phyloP scores from a whole-genome alignment of 2,329 filamentous ascomycete genomes.

The Penicillium sp. region DNA sequence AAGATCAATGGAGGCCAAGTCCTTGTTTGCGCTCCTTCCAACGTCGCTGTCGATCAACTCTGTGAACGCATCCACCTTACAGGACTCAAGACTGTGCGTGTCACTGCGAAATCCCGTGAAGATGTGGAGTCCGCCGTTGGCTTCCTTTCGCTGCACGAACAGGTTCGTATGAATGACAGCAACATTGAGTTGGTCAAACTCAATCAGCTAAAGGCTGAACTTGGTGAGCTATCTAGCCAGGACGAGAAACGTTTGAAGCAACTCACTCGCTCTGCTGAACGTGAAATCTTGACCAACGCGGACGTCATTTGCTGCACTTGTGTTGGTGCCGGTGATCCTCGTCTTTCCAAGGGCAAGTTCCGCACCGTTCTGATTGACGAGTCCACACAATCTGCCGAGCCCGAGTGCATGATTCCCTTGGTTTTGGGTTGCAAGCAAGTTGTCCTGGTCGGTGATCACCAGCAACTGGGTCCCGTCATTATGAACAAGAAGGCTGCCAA shows the following conservation, averaged over 20 bases:
- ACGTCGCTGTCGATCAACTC: conserved; percentile 96
- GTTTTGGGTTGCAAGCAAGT: conserved; percentile 98
- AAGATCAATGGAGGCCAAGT: conserved; percentile 95
- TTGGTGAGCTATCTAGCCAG: conserved; percentile 88
- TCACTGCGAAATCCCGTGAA: conserved; percentile 98
- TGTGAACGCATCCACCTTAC: conserved; percentile 96
- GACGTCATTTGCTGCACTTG: conserved; percentile 99
- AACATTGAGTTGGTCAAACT: conserved; percentile 92
- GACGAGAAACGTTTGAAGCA: conserved; percentile 99
- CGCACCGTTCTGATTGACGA: conserved; percentile 97
- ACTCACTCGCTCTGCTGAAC: conserved; percentile 87
- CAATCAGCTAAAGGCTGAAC: conserved; percentile 85
- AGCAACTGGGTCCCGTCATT: conserved; percentile 95
- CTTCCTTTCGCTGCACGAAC: conserved; percentile 92
- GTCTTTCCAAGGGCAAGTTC: conserved; percentile 96
- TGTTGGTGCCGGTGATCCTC: conserved; percentile 93
- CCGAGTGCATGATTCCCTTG: conserved; percentile 97
- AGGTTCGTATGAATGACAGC: conserved; percentile 95
- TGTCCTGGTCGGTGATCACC: conserved; percentile 97
- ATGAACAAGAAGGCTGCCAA: conserved; percentile 99
- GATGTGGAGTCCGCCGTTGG: conserved; percentile 98
- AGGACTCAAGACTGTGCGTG: conserved; percentile 91
- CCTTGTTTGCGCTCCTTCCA: conserved; percentile 93
- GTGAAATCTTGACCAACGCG: conserved; percentile 90
- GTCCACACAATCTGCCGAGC: conserved; percentile 96